Conservation (phyloP, 2,329 filamentous ascomycete genomes). For the Aspergillus melleus region DNA sequence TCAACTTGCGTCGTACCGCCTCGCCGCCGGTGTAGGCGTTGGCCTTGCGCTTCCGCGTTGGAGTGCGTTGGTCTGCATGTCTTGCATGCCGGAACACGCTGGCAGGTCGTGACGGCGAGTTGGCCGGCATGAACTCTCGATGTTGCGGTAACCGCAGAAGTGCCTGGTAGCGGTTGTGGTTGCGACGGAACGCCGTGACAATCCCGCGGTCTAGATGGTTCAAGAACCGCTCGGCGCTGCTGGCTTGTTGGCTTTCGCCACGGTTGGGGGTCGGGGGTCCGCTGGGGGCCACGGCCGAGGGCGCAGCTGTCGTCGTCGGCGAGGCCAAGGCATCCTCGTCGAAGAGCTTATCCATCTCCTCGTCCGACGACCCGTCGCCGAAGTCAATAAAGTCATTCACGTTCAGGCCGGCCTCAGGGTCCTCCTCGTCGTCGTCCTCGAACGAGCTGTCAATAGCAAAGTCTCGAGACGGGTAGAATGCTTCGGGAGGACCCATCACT, state of each 20-base stretch:
- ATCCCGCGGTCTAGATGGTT: slow-evolving; percentile 68
- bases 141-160: slow-evolving; percentile 50
- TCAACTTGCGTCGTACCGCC: slow-evolving; percentile 45
- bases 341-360: slow-evolving; percentile 58
- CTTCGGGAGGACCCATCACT: slow-evolving; percentile 71
- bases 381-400: slow-evolving; percentile 74
- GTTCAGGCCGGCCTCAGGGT: slow-evolving; percentile 61
- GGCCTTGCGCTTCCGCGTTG: slow-evolving; percentile 42
- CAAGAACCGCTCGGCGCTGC: slow-evolving; percentile 55
- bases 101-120: slow-evolving; percentile 43
- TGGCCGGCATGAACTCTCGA: slow-evolving; percentile 46
- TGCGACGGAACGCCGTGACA: slow-evolving; percentile 74
- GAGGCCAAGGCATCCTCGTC: slow-evolving; percentile 46
- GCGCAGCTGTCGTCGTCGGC: slow-evolving; percentile 49
- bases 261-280: slow-evolving; percentile 39
- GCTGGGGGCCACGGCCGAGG: slow-evolving; percentile 35
- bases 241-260: slow-evolving; percentile 30
- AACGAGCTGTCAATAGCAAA: slow-evolving; percentile 58
- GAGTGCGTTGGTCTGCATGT: slow-evolving; percentile 41
- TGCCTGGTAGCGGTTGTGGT: slow-evolving; percentile 53
- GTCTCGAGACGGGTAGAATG: slow-evolving; percentile 69
- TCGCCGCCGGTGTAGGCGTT: slow-evolving; percentile 40
- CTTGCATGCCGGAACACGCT: slow-evolving; percentile 45
- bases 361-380: slow-evolving; percentile 59
- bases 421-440: slow-evolving; percentile 64